phyloP scores from a whole-genome alignment of 257 asterid genomes.

The Ehretia macrophylla region DNA sequence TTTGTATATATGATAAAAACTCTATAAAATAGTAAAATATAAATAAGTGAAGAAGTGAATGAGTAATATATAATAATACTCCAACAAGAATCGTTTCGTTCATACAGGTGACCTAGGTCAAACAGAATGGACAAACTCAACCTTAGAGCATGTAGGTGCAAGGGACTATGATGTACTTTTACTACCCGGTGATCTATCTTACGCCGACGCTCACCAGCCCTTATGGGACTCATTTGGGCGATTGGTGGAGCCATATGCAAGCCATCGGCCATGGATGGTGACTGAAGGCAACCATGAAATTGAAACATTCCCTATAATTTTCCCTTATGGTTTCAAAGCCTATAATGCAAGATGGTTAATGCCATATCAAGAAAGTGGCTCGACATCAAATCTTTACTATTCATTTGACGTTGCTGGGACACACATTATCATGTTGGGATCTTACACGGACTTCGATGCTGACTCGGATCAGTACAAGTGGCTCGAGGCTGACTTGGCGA shows the following conservation, averaged over 20 bases:
- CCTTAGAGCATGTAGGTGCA: conserved; percentile 54
- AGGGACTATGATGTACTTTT: conserved; percentile 60
- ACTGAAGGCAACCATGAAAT: conserved; percentile 83
- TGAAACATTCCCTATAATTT: conserved; percentile 54
- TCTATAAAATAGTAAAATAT: too few species aligned
- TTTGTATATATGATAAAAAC: too few species aligned
- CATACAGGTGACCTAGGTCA: conserved; percentile 75
- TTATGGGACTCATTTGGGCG: conserved; percentile 89
- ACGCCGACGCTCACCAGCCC: conserved; percentile 70
- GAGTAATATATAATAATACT: too few species aligned
- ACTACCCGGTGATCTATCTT: conserved; percentile 80
- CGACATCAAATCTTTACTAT: conserved; percentile 62
- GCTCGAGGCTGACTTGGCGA: conserved; percentile 55
- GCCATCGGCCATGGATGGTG: conserved; percentile 87
- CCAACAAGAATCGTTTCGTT: too few species aligned
- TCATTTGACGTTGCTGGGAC: conserved; percentile 61
- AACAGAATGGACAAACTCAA: conserved; percentile 78
- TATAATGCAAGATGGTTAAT: conserved; percentile 73
- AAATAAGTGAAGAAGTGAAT: too few species aligned
- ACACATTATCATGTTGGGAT: conserved; percentile 74
- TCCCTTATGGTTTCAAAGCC: conserved; percentile 59
- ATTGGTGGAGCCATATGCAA: conserved; percentile 65
- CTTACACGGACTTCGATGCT: conserved; percentile 59
- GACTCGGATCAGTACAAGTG: conserved; percentile 61
- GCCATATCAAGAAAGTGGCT: conserved; percentile 63